Evolutionary conservation across 73 alveolate species (phyloP).

Genomic region (Breviolum minutum): DNA sequence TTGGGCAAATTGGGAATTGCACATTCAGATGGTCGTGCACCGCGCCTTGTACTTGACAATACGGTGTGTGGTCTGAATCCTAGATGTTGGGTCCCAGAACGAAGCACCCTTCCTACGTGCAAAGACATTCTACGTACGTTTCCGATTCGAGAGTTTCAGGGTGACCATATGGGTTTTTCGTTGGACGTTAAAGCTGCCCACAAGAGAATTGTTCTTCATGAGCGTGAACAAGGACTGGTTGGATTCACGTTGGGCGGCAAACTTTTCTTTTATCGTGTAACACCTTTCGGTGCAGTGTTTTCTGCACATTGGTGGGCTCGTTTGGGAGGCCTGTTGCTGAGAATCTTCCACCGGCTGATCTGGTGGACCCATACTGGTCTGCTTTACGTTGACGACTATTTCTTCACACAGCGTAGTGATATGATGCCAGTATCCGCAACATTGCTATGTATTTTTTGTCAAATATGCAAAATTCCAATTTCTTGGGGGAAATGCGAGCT

Average conservation of each 20-base stretch:
- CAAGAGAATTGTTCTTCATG: background rate
- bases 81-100: background rate
- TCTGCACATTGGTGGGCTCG: background rate
- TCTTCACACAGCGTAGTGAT: background rate
- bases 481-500: background rate
- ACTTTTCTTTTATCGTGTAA: background rate
- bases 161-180: background rate
- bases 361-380: background rate
- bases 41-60: background rate
- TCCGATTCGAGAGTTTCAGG: background rate
- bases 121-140: background rate
- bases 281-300: slow-evolving; percentile 4
- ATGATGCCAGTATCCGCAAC: background rate
- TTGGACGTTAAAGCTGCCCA: background rate
- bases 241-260: background rate
- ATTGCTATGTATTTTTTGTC: background rate
- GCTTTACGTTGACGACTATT: slow-evolving; percentile 10
- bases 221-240: background rate
- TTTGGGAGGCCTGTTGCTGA: background rate
- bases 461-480: background rate
- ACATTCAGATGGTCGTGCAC: background rate
- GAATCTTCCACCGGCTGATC: background rate
- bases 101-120: background rate
- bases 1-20: background rate
- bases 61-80: background rate